A percentile compares a stretch with the other conserved stretches of the same genome.
These are phyloP conservation scores for Fraxinus paxiana DNA, from an alignment of 305 asterid species.

Conservation along the genomic window DNA sequence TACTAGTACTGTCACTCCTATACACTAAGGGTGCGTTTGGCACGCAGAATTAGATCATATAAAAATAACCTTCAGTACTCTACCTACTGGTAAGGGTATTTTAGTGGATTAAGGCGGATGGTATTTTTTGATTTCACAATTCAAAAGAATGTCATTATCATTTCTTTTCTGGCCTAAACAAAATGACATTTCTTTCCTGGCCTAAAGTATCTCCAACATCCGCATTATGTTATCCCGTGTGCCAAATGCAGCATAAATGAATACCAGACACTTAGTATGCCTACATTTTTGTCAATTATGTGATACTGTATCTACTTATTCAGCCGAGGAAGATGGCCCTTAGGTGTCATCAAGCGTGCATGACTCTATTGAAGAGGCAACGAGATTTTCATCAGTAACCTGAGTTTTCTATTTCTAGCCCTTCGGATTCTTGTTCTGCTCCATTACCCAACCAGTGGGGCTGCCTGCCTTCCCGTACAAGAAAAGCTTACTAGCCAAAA, in stretches of 20 bases:
- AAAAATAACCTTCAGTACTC: neutral
- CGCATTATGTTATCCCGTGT: neutral
- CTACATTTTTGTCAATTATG: neutral
- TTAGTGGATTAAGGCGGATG: neutral
- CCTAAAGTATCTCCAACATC: neutral
- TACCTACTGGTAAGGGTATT: neutral
- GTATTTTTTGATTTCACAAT: neutral
- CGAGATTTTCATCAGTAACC: neutral
- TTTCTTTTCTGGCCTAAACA: neutral
- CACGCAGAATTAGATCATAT: neutral
- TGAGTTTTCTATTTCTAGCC: neutral
- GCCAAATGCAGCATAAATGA: neutral
- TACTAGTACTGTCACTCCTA: neutral
- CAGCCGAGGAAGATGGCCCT: constrained; percentile 52
- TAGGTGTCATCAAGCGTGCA: constrained; percentile 20
- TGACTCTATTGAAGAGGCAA: constrained; percentile 2
- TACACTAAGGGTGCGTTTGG: neutral
- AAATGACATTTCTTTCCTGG: neutral
- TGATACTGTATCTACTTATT: constrained; percentile 1
- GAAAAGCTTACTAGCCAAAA: constrained; percentile 1
- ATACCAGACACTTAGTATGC: neutral
- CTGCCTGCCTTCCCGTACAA: neutral
- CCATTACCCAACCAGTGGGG: neutral
- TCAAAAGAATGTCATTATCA: neutral
- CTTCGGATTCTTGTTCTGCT: constrained; percentile 18